Evolutionary conservation across 768 basidiomycete species (phyloP).

Genomic region (Suillus americanus): DNA sequence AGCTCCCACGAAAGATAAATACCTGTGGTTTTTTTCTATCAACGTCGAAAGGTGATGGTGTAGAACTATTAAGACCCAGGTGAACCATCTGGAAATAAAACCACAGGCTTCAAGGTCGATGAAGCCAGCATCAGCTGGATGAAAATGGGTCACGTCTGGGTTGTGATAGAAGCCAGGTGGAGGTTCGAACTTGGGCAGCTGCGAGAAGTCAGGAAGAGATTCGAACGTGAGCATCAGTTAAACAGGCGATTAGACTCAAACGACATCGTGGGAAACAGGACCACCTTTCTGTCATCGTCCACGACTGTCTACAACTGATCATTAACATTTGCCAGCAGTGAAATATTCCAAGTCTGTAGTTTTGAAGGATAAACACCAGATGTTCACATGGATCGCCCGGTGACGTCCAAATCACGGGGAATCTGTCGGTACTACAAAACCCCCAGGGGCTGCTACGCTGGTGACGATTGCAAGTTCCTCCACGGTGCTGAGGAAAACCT

Average conservation of each 20-base stretch:
- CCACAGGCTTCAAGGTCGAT: neutral
- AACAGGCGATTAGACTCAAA: neutral
- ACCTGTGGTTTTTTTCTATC: neutral
- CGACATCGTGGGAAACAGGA: neutral
- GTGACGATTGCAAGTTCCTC: slow-evolving; percentile 72
- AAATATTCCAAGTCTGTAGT: neutral
- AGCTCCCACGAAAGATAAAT: neutral
- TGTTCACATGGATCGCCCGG: slow-evolving; percentile 48
- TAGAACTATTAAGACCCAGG: neutral
- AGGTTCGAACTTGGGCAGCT: too few species aligned
- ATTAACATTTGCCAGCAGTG: neutral
- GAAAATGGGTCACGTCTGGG: neutral
- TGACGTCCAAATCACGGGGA: slow-evolving; percentile 71
- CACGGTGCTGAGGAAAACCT: slow-evolving; percentile 54
- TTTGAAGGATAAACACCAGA: slow-evolving; percentile 11
- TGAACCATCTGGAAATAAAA: neutral
- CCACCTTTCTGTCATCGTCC: neutral
- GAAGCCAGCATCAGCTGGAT: neutral
- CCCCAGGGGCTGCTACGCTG: slow-evolving; percentile 68
- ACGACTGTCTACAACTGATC: neutral
- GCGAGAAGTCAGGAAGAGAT: too few species aligned
- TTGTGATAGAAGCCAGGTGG: neutral
- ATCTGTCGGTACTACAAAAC: slow-evolving; percentile 67
- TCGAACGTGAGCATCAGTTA: too few species aligned
- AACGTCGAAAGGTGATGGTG: neutral